phyloP scores from a whole-genome alignment of 1,284 basidiomycete genomes.

The Sporisorium graminicola region DNA sequence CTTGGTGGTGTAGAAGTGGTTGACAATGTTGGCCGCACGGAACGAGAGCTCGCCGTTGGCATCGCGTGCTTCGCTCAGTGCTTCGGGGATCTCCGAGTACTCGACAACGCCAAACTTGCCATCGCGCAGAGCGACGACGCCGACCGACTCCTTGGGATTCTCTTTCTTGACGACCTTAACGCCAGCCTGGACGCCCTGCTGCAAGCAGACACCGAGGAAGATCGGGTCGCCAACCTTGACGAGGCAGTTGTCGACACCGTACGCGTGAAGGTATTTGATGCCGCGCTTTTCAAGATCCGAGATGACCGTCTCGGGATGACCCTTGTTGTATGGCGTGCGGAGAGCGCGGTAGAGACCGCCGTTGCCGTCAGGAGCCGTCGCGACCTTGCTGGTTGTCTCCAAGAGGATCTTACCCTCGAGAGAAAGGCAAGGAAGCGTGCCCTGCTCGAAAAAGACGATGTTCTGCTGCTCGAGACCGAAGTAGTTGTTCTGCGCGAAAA shows the following conservation, averaged over 20 bases:
- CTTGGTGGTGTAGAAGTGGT: constrained; percentile 94
- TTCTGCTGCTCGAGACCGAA: constrained; percentile 87
- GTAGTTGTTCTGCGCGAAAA: constrained; percentile 82
- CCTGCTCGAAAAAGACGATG: constrained; percentile 97
- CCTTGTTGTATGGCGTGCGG: constrained; percentile 77
- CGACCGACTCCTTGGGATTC: constrained; percentile 88
- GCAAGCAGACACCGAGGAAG: constrained; percentile 93
- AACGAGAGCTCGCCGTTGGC: constrained; percentile 80
- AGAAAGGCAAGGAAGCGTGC: constrained; percentile 95
- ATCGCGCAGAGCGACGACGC: constrained; percentile 87
- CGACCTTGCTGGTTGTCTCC: constrained; percentile 81
- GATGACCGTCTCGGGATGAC: constrained; percentile 77
- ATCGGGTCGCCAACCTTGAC: constrained; percentile 96
- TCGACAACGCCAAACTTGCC: constrained; percentile 92
- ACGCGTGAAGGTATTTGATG: constrained; percentile 90
- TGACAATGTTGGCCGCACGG: constrained; percentile 96
- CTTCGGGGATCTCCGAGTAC: constrained; percentile 93
- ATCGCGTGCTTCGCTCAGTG: constrained; percentile 82
- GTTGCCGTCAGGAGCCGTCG: constrained; percentile 97
- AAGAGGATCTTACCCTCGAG: constrained; percentile 94
- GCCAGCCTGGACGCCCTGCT: constrained; percentile 86
- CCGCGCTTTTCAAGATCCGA: constrained; percentile 83
- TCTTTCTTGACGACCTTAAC: constrained; percentile 96
- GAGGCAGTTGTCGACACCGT: constrained; percentile 99
- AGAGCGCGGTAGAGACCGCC: constrained; percentile 96